Base-by-base conservation (phyloP, 164 flowering plant species). In the Kingdonia uniflora region DNA sequence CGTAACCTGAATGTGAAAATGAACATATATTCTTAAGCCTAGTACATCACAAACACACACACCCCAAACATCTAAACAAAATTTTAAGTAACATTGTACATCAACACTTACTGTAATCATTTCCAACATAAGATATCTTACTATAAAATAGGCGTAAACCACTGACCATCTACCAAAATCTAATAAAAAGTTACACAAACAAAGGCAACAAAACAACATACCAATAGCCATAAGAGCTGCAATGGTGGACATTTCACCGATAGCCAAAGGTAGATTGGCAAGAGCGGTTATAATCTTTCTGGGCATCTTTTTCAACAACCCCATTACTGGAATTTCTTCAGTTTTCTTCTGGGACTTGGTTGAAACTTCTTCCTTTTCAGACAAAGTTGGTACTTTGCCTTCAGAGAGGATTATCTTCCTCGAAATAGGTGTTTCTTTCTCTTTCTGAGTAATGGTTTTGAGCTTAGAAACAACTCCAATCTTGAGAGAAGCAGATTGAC, bases 161-260 rank as follows among this genome's bases (percentile, higher is more conserved):
- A 29, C 8, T 3, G 8, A 29, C 4, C 8, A 29, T 8, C 35
- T 8, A 29, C 8, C 4, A 8, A 29, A 29, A 29, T 8, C 8
- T 29, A 3, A 29, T 3, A 29, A 29, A 29, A 29, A 29, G 8
- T 29, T 3, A 29, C 4, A 29, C 35, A 3, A 4, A 29, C 35
- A 29, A 29, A 29, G n/a, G n/a, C n/a, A n/a, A n/a, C 35, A 29
- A 19, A 51, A 35, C 35, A 42, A 45, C 67, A 49, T 76, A 87
- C 97, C 97, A 6, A 87, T 58, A 57, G 95, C 97, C 95, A 90
- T 87, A 26, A 90, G 76, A 17, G 63, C 95, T 61, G 95, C 92
- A 73, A 91, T 72, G 39, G 74, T 29, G 56, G 65, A 71, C 96
- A 91, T 91, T 60, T 85, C 96, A 26, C 85, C 87, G 65, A 91